Percentiles rank a stretch among this genome's conserved stretches.
Evolutionary conservation across 1,284 basidiomycete genomes (phyloP).

Genomic region (Crepidotus sp.): DNA sequence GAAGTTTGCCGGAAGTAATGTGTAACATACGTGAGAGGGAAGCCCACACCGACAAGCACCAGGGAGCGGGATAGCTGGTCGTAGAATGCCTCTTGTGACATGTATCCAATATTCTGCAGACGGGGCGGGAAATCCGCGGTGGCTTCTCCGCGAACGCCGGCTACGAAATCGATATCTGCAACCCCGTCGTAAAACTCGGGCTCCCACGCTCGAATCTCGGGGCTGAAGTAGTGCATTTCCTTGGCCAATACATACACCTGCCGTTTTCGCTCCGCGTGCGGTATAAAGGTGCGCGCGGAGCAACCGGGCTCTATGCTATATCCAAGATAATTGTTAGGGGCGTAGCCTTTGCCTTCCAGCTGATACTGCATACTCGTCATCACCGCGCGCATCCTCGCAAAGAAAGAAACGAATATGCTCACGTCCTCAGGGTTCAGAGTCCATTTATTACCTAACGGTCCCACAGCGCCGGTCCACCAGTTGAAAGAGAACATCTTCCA

Average conservation of each 20-base stretch:
- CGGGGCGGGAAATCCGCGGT: slow-evolving; percentile 7
- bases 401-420: slow-evolving; percentile 15
- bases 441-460: slow-evolving; percentile 27
- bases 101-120: slow-evolving; percentile 12
- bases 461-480: slow-evolving; percentile 24
- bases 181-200: slow-evolving; percentile 13
- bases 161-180: slow-evolving; percentile 3
- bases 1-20: not conserved
- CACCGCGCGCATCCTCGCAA: not conserved
- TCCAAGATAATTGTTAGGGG: slow-evolving; percentile 26
- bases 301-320: slow-evolving; percentile 29
- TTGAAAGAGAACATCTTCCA: slow-evolving; percentile 28
- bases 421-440: slow-evolving; percentile 30
- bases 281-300: slow-evolving; percentile 20
- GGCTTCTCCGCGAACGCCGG: not conserved
- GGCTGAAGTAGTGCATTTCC: slow-evolving; percentile 22
- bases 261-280: slow-evolving; percentile 21
- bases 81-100: slow-evolving; percentile 15
- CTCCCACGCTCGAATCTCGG: slow-evolving; percentile 30
- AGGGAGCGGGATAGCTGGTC: slow-evolving; percentile 12
- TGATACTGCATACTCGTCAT: not conserved
- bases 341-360: slow-evolving; percentile 9
- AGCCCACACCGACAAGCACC: slow-evolving; percentile 20
- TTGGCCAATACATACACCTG: slow-evolving; percentile 29
- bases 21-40: slow-evolving; percentile 17